phyloP scores from a whole-genome alignment of 208 protist genomes.

The Leishmania tropica region DNA sequence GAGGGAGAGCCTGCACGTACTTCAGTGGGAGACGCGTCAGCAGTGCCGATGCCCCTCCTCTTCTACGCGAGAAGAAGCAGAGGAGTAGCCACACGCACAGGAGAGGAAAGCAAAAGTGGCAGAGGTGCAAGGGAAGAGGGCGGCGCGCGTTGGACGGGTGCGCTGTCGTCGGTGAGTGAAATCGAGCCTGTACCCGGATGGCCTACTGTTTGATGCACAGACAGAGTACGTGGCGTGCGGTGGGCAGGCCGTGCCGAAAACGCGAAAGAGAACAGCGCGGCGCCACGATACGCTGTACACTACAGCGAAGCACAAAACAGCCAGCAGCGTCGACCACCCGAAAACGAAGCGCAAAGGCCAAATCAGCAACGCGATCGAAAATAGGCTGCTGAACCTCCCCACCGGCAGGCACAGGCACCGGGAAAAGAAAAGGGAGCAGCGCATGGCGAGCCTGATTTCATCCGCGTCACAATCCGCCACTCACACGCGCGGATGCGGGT shows the following conservation, averaged over 20 bases:
- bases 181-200: not conserved
- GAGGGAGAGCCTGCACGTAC: not conserved
- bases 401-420: not conserved
- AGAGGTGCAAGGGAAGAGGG: not conserved
- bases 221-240: not conserved
- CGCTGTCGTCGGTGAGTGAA: not conserved
- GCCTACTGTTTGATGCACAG: not conserved
- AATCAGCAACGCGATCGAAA: not conserved
- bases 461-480: not conserved
- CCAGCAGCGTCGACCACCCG: too few relatives aligned
- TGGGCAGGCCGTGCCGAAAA: not conserved
- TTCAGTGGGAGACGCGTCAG: not conserved
- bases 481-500: not conserved
- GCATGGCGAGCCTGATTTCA: not conserved
- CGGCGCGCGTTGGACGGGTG: not conserved
- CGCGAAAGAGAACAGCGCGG: not conserved
- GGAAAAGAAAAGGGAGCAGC: not conserved
- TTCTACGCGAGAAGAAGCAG: not conserved
- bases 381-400: too few relatives aligned
- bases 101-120: not conserved
- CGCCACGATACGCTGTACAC: not conserved
- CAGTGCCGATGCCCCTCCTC: not conserved
- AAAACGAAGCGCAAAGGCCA: not conserved
- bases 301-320: not conserved
- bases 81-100: not conserved